These are phyloP conservation scores for Nakazawaea ernobii DNA, from an alignment of 805 yeast genomes.

Conservation along the genomic window DNA sequence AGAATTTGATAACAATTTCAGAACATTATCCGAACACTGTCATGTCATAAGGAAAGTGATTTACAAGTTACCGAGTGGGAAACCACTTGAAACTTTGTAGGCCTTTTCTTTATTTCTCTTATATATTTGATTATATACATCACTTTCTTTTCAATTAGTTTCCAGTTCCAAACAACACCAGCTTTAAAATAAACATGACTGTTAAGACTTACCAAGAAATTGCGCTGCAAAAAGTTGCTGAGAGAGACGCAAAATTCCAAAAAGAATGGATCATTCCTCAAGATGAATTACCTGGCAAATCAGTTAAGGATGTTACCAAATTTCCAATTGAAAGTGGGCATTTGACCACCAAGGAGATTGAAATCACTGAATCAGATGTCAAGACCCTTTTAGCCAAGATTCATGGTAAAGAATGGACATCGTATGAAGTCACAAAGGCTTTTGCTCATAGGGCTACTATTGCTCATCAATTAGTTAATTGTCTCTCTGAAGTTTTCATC, in stretches of 20 bases:
- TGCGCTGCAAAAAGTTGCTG: slow-evolving; percentile 33
- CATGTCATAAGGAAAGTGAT: too few relatives aligned
- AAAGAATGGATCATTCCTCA: slow-evolving; percentile 38
- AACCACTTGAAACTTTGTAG: too few relatives aligned
- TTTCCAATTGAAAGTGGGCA: slow-evolving; percentile 32
- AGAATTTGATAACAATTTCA: not conserved
- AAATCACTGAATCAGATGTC: slow-evolving; percentile 32
- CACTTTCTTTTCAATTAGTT: too few relatives aligned
- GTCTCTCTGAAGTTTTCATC: slow-evolving; percentile 40
- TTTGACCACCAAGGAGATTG: slow-evolving; percentile 28
- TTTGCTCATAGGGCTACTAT: slow-evolving; percentile 54
- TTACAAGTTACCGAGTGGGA: too few relatives aligned
- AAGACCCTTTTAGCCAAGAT: not conserved
- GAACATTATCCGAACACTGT: not conserved
- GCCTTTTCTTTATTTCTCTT: too few relatives aligned
- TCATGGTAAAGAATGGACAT: slow-evolving; percentile 28
- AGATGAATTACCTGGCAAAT: slow-evolving; percentile 24
- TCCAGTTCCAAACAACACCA: not conserved
- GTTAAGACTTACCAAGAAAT: slow-evolving; percentile 27
- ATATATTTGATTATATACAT: too few relatives aligned
- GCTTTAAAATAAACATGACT: not conserved
- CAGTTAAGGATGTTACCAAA: slow-evolving; percentile 30
- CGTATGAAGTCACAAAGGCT: slow-evolving; percentile 45
- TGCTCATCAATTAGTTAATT: slow-evolving; percentile 47
- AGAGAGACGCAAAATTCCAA: slow-evolving; percentile 37